Percentiles rank a stretch among this genome's conserved stretches.
These are phyloP conservation scores for Blastobotrys terrestris DNA, from an alignment of 805 yeast genomes.

Conservation along the genomic window DNA sequence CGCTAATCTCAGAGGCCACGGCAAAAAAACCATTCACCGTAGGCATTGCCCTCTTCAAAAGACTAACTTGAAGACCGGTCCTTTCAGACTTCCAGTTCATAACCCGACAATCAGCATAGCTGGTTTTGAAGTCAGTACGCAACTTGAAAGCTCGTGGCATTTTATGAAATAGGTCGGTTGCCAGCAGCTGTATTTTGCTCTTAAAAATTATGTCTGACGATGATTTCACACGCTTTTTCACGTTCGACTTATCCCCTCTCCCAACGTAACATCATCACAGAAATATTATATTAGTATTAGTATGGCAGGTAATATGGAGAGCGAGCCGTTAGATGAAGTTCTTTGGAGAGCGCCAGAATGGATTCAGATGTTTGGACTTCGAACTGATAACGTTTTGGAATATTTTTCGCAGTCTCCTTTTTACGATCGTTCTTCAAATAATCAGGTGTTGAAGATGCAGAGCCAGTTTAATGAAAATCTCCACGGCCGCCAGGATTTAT, in stretches of 20 bases:
- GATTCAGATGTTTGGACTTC: slow-evolving; percentile 78
- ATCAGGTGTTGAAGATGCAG: slow-evolving; percentile 94
- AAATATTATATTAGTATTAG: not conserved
- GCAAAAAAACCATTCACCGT: slow-evolving; percentile 89
- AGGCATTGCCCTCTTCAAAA: slow-evolving; percentile 76
- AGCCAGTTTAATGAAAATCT: slow-evolving; percentile 65
- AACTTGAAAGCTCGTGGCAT: not conserved
- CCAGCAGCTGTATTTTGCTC: not conserved
- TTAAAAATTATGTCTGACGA: not conserved
- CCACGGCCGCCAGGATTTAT: slow-evolving; percentile 34
- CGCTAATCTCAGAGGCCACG: slow-evolving; percentile 84
- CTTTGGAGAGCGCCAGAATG: slow-evolving; percentile 98
- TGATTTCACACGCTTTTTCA: not conserved
- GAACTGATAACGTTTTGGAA: slow-evolving; percentile 86
- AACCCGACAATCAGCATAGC: slow-evolving; percentile 4
- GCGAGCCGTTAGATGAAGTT: slow-evolving; percentile 60
- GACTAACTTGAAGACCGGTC: slow-evolving; percentile 77
- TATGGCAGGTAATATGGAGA: slow-evolving; percentile 10
- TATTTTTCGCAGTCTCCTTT: slow-evolving; percentile 93
- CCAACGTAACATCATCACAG: not conserved
- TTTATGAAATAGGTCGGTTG: not conserved
- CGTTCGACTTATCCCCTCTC: not conserved
- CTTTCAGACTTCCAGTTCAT: slow-evolving; percentile 67
- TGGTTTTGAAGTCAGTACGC: not conserved
- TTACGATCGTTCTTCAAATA: slow-evolving; percentile 88